Base-by-base conservation (phyloP, 2,329 filamentous ascomycete genomes). In the Penicillium sp. region DNA sequence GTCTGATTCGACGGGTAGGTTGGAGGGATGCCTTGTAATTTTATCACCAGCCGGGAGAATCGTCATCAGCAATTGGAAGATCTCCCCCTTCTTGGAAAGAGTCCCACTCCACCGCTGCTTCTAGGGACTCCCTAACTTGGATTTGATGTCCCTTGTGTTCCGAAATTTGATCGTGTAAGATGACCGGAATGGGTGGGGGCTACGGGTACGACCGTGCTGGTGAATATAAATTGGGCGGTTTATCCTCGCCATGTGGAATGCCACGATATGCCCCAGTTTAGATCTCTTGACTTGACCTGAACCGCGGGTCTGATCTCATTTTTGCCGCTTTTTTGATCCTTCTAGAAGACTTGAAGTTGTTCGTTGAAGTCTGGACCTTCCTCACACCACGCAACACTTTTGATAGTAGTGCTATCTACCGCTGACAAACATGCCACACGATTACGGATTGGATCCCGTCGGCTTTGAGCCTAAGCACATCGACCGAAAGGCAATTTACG, bases 401-500 rank as follows among this genome's bases (percentile, higher is more conserved):
- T 56, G 7, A 13, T 13, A 38, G 26, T 33, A 52, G 7, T 13
- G 19, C 37, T 19, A 11, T 26, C 19, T 3, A 33, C 37, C 8
- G 7, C 13, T 35, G 5, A 26, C 45, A 35, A 56, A 25, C 8
- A 69, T 71, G 68, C 43, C 59, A 2, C 16, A n/a, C 22, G 66
- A 71, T 14, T 61, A 59, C 33, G 52, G 56, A 4, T 22, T 64
- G 10, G 52, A 42, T 70, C n/a, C 22, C 3, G 30, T 11, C 30
- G 63, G 54, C 42, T 48, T 55, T 19, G 46, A 68, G 48, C 68
- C 68, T 1, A 74, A 87, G 73, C 89, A 91, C 70, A 82, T 92
- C 66, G 85, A 89, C 74, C 86, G 89, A 48, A 86, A 88, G 74
- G 85, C 89, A 45, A 81, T 93, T 6, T 92, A 92, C 76, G 90